phyloP scores from a whole-genome alignment of 306 rosid species.

The Lupinus albus region DNA sequence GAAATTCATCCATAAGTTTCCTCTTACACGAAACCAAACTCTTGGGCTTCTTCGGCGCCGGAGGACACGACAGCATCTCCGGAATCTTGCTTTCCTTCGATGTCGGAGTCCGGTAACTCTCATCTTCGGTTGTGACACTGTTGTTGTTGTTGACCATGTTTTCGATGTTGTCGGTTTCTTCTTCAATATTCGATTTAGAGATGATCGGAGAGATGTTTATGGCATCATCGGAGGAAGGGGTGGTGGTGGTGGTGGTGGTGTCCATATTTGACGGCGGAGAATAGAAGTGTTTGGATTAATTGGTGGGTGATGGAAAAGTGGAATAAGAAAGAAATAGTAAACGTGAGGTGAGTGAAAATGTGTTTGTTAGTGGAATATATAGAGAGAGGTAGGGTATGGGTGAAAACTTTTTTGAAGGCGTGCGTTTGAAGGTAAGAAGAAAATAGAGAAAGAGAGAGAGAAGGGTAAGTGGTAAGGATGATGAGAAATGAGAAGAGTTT shows the following conservation, averaged over 20 bases:
- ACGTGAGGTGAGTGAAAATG: constrained; percentile 43
- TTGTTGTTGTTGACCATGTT: no score
- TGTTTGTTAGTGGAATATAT: constrained; percentile 33
- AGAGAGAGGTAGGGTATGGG: constrained; percentile 5
- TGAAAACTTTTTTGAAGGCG: constrained; percentile 49
- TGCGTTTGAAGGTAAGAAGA: constrained; percentile 47
- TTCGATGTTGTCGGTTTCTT: no score
- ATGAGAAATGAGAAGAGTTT: constrained; percentile 12
- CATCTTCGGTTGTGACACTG: neutral
- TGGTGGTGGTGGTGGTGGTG: neutral
- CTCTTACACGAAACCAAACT: constrained; percentile 37
- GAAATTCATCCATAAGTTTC: constrained; percentile 41
- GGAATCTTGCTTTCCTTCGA: constrained; percentile 52
- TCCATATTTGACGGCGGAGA: constrained; percentile 27
- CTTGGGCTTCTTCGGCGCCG: constrained; percentile 47
- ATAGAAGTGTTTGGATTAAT: constrained; percentile 27
- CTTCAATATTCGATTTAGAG: no score
- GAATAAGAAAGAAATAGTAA: neutral
- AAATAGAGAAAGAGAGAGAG: neutral
- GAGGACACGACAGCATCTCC: constrained; percentile 43
- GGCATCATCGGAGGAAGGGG: neutral
- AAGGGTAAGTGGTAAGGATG: neutral
- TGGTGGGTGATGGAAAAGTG: constrained; percentile 16
- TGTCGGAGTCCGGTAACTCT: constrained; percentile 48
- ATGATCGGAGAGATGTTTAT: no score